Evolutionary conservation across 2,329 filamentous ascomycete genomes (phyloP), one percentile per base, ranked within the genome.

Genomic region (Aspergillus udagawae): DNA sequence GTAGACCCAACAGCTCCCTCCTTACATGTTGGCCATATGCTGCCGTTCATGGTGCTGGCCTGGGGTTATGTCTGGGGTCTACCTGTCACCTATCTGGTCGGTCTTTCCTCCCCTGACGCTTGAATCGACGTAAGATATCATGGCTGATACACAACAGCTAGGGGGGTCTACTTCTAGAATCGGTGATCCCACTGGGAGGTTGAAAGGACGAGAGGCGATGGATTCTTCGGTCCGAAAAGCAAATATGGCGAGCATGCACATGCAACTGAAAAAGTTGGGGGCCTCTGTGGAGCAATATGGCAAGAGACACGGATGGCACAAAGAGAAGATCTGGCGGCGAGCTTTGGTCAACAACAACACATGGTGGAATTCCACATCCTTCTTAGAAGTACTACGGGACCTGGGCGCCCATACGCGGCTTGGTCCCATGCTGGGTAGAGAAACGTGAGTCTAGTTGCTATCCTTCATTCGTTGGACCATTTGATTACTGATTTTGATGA

Each of bases 361-460:
- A 51, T 99, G 94, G 94, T 85, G 92, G 77, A 84, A 88, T 63
- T 84, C 83, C 42, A 75, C 90, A 47, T 81, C 86, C 1, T 79
- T 96, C 48, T 79, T 91, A 51, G 89, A 96, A 49, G 83, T 97
- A 52, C 78, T 95, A 63, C 83, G 84, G 69, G 82, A 87, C 56
- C 77, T 97, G 29, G 94, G 92, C 2, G 83, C 82, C 32, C 82
- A 86, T 49, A 85, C 91, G 70, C 83, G 93, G 57, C 77, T 99
- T 52, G 92, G 93, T 1, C 83, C 92, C 3, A 92, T 99, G 90
- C 81, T 99, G 58, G 86, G 87, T 53, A 86, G 91, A 67, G 93
- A 97, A 61, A 94, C 90, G 88, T 91, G 74, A 80, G 89, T 84
- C 12, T 25, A 9, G 1, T 10, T 6, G 27, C 20, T 25, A 27